Evolutionary conservation across 441 rosid species (phyloP).

Genomic region (Raphanus hybrid): DNA sequence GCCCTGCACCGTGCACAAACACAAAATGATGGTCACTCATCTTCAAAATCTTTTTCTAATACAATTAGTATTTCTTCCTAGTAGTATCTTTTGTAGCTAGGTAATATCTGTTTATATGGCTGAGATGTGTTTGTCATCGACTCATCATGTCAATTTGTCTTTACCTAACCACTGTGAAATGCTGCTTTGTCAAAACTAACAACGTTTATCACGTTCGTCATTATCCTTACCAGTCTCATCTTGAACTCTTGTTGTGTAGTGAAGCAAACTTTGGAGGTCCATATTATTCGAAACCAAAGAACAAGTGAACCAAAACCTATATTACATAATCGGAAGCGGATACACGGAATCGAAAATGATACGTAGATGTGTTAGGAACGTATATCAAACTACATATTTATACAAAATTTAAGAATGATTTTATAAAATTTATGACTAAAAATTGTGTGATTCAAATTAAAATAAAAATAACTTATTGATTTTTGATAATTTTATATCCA

Average conservation of each 20-base stretch:
- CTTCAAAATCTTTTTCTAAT: conserved; percentile 7
- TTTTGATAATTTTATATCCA: no score
- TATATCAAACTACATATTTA: no score
- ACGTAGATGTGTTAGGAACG: no score
- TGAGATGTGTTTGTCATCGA: conserved; percentile 7
- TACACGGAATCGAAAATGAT: no score
- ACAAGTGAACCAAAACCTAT: not conserved
- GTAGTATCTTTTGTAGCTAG: conserved; percentile 12
- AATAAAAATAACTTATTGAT: no score
- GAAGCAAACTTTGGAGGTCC: conserved; percentile 24
- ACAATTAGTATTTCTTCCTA: not conserved
- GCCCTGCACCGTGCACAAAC: conserved; percentile 50
- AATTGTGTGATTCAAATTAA: no score
- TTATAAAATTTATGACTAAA: no score
- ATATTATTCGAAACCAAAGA: not conserved
- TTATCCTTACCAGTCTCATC: not conserved
- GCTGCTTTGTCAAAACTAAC: conserved; percentile 11
- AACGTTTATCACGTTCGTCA: not conserved
- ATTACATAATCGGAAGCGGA: no score
- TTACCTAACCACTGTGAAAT: conserved; percentile 11
- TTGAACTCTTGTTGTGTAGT: conserved; percentile 10
- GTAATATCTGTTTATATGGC: conserved; percentile 21
- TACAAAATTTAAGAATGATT: no score
- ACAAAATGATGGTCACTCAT: conserved; percentile 46
- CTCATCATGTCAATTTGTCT: conserved; percentile 11